Evolutionary conservation across 495 filamentous ascomycete genomes (phyloP).

Genomic region (Neurospora pannonica): DNA sequence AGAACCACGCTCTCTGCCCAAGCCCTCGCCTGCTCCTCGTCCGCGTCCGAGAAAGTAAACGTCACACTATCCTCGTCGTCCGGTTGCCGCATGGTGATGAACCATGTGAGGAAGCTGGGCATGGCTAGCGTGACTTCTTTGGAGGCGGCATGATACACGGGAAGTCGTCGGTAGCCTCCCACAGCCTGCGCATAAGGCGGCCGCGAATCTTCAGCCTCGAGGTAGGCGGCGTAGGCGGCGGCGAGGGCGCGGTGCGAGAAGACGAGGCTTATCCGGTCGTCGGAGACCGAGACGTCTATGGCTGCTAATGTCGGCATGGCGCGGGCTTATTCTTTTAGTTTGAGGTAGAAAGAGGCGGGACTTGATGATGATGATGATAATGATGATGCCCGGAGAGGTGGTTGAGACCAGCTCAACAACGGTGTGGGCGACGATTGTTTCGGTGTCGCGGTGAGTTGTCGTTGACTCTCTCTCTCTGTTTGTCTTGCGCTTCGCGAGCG

Average conservation of each 20-base stretch:
- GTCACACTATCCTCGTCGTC: conserved; percentile 26
- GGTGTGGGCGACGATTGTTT: neutral
- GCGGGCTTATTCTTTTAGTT: neutral
- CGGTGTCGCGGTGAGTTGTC: neutral
- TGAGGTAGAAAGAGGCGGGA: neutral
- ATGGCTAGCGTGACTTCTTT: conserved; percentile 21
- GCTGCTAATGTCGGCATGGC: conserved; percentile 21
- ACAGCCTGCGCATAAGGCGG: conserved; percentile 6
- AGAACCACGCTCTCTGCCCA: conserved; percentile 22
- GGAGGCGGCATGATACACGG: conserved; percentile 9
- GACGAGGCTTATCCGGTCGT: conserved; percentile 19
- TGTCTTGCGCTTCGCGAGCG: neutral
- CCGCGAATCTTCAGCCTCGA: conserved; percentile 14
- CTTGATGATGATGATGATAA: neutral
- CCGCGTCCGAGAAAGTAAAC: conserved; percentile 17
- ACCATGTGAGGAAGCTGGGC: conserved; percentile 23
- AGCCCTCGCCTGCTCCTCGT: conserved; percentile 7
- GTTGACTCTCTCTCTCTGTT: neutral
- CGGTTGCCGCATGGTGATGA: conserved; percentile 27
- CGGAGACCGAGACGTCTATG: conserved; percentile 22
- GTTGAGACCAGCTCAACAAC: neutral
- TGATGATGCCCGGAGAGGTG: neutral
- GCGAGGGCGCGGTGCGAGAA: conserved; percentile 25
- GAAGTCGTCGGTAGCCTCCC: conserved; percentile 12
- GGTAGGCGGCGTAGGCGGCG: conserved; percentile 19